Evolutionary conservation across 106 monocot genomes (phyloP), one percentile per base, ranked within the genome.

Genomic region (Alisma plantagoaquatica): DNA sequence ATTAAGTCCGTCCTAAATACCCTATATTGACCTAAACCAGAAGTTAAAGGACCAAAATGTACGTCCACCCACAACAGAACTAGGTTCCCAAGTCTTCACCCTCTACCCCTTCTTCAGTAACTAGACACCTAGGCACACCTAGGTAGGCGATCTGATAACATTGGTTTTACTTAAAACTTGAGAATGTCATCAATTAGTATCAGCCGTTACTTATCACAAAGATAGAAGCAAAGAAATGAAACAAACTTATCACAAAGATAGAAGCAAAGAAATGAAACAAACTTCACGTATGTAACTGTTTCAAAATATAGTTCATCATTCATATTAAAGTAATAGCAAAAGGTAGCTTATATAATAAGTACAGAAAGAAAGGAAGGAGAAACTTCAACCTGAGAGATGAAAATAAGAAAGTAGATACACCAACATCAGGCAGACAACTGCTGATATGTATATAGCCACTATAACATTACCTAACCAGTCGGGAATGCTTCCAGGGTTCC

Each of bases 341-440:
- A 38, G 9, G 35, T 38, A 38, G 14, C 5, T 38, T 46, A 16
- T 46, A 17, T 3, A 38, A 14, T 38, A 38, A 14, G 23, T 41
- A 14, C 20, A 10, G 26, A 7, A 27, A 14, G 9, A 27, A 4
- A 33, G 8, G 22, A 46, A 30, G 46, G n/a, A 43, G 27, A 64
- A 53, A 14, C 14, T 12, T 33, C 14, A 29, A 90, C 98, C 89
- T 78, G 98, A 98, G 35, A 82, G 65, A 82, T 98, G 90, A 64
- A 85, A 24, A 45, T 98, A 98, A 29, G 90, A 85, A 70, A 98
- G 77, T 49, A 86, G 59, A 61, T 98, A 90, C 15, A 82, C 82
- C 57, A 98, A 64, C 29, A 44, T 69, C 41, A 90, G 85, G 54
- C 79, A 98, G 46, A 85, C 73, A 69, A 75, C 44, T 50, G 69